Conservation (phyloP, 2,329 filamentous ascomycete species). For the Pyrenophora graminea region DNA sequence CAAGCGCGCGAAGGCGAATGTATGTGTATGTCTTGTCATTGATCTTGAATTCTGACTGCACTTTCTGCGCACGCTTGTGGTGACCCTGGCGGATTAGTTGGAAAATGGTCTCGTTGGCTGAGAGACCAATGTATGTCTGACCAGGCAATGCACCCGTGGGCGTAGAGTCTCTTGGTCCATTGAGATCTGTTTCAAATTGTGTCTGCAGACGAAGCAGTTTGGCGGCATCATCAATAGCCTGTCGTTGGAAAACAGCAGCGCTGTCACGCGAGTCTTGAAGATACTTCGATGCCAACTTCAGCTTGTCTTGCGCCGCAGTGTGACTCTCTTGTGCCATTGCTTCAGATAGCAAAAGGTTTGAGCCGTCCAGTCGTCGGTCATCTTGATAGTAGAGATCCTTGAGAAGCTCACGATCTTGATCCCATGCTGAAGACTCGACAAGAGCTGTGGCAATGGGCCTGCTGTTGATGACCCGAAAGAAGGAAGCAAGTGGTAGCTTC, state of each 20-base stretch:
- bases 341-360: constrained; percentile 84
- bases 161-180: constrained; percentile 55
- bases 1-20: constrained; percentile 80
- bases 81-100: constrained; percentile 83
- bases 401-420: constrained; percentile 79
- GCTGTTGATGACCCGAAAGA: constrained; percentile 88
- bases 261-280: constrained; percentile 83
- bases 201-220: constrained; percentile 85
- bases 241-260: constrained; percentile 69
- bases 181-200: constrained; percentile 78
- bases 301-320: constrained; percentile 76
- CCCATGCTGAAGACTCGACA: constrained; percentile 80
- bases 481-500: constrained; percentile 85
- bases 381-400: constrained; percentile 99
- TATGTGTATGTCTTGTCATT: constrained; percentile 90
- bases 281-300: constrained; percentile 82
- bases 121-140: constrained; percentile 75
- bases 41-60: constrained; percentile 91
- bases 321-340: constrained; percentile 74
- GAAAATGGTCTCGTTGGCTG: constrained; percentile 89
- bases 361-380: constrained; percentile 84
- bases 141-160: constrained; percentile 12
- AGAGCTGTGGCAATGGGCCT: constrained; percentile 85
- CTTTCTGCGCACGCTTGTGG: constrained; percentile 80
- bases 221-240: constrained; percentile 77